Evolutionary conservation across 352 stramenopile species (phyloP).

Genomic region (Phytophthora litchii): DNA sequence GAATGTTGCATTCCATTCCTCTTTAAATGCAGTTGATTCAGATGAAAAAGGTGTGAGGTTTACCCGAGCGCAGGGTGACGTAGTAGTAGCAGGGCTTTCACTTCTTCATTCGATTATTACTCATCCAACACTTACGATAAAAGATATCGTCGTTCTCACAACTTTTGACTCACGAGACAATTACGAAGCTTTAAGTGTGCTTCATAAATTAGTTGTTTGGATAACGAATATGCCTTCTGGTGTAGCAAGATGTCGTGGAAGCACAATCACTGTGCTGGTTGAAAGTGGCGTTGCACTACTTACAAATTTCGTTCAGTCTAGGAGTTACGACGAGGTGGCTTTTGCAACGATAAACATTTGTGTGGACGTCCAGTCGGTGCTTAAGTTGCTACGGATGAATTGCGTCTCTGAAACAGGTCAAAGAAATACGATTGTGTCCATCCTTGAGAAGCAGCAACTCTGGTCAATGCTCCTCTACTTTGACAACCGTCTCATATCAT

Average conservation of each 20-base stretch:
- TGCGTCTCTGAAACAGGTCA: not conserved
- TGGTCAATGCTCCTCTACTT: slow-evolving; percentile 35
- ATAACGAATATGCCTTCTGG: not conserved
- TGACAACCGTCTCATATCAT: slow-evolving; percentile 21
- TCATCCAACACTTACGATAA: slow-evolving; percentile 11
- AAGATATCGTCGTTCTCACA: slow-evolving; percentile 26
- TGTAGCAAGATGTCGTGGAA: not conserved
- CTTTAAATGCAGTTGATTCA: not conserved
- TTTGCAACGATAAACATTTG: slow-evolving; percentile 17
- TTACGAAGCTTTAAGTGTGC: slow-evolving; percentile 7
- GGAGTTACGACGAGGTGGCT: slow-evolving; percentile 19
- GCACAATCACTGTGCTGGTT: slow-evolving; percentile 7
- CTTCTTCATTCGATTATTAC: slow-evolving; percentile 28
- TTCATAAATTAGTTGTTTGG: slow-evolving; percentile 17
- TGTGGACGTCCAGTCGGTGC: slow-evolving; percentile 5
- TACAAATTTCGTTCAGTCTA: slow-evolving; percentile 7
- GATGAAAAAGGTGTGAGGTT: slow-evolving; percentile 1
- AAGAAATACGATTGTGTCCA: not conserved
- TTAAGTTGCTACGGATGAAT: slow-evolving; percentile 12
- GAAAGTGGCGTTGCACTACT: slow-evolving; percentile 6
- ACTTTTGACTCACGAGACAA: slow-evolving; percentile 7
- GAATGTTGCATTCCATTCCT: not conserved
- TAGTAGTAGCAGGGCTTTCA: slow-evolving; percentile 10
- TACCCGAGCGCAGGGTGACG: slow-evolving; percentile 11
- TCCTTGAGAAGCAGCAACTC: slow-evolving; percentile 33